Base-by-base conservation (phyloP, 495 filamentous ascomycete genomes). In the Penicillium nucicola region DNA sequence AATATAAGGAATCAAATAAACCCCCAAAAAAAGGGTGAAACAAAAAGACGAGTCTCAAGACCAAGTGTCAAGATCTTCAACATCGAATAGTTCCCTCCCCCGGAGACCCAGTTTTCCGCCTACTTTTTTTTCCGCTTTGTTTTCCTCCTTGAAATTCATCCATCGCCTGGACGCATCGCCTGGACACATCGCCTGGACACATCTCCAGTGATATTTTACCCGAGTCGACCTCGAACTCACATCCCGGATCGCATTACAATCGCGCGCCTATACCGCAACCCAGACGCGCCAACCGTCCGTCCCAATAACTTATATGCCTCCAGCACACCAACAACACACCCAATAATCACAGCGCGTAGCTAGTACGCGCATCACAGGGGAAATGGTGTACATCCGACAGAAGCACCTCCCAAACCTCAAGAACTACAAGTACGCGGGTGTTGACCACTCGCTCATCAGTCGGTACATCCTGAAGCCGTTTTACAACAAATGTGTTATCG, bases 401-500 rank as follows among this genome's bases (percentile, higher is more conserved):
- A 83, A 92, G 60, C 83, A 88, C 66, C 84, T 98, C 50, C 84
- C 84, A n/a, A 89, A 90, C 60, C 76, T 98, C 32, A 84, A 85
- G 70, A 76, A 86, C 62, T 98, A 98, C 79, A 89, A 92, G 66
- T 98, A 98, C 77, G 87, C 86, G 15, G 82, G 82, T 34, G 85
- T 96, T 57, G 93, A 98, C 72, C 87, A 87, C 69, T 95, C 89
- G 43, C 75, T 96, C 45, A 73, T 90, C 35, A 97, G 95, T 57
- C 83, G 81, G 53, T 97, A 95, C 69, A 78, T 97, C 51, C 76
- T 98, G 54, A 97, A 98, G 77, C 93, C 93, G 17, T 98, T 97
- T 72, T 98, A 97, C 76, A 96, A 82, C 69, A 87, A 95, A 72
- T 76, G 90, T 54, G 95, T 93, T 58, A 96, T 98, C 72, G 79